These are phyloP conservation scores for Pontederia paniculata DNA, from an alignment of 176 grass and related monocot genomes.

Conservation along the genomic window DNA sequence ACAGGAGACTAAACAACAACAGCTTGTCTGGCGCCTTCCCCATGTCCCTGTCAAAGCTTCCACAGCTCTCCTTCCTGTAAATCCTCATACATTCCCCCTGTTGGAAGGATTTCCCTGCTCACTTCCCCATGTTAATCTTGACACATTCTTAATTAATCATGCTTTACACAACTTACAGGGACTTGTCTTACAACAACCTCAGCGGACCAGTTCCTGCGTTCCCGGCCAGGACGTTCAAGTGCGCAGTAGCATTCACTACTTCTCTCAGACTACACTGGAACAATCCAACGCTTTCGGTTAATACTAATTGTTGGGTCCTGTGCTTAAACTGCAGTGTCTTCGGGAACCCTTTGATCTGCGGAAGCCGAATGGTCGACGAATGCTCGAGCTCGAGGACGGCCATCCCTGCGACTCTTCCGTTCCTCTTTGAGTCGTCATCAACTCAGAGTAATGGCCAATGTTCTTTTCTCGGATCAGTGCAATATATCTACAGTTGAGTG, in stretches of 20 bases:
- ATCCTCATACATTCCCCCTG: background rate
- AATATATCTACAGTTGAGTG: conserved; percentile 16
- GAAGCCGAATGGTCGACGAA: conserved; percentile 27
- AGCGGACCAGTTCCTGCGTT: conserved; percentile 56
- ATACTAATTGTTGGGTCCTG: background rate
- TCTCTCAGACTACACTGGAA: background rate
- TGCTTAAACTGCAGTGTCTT: conserved; percentile 36
- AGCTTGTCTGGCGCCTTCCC: conserved; percentile 74
- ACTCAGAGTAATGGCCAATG: conserved; percentile 25
- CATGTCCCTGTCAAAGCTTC: conserved; percentile 57
- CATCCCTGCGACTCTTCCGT: conserved; percentile 36
- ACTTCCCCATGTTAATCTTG: conserved; percentile 15
- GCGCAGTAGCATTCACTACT: conserved; percentile 19
- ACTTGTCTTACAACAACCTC: conserved; percentile 95
- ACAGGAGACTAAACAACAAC: conserved; percentile 92
- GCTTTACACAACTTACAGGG: conserved; percentile 32
- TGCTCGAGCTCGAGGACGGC: conserved; percentile 52
- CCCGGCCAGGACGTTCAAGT: conserved; percentile 87
- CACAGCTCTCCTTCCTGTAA: conserved; percentile 71
- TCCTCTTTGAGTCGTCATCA: conserved; percentile 47
- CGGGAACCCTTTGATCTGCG: conserved; percentile 88
- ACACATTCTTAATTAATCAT: background rate
- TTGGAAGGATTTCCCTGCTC: conserved; percentile 12
- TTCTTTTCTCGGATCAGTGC: conserved; percentile 7
- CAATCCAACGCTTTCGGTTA: too few species aligned